A percentile compares a stretch with the other conserved stretches of the same genome.
phyloP scores from a whole-genome alignment of 2,329 filamentous ascomycete genomes.

The Fusarium pseudograminearum region DNA sequence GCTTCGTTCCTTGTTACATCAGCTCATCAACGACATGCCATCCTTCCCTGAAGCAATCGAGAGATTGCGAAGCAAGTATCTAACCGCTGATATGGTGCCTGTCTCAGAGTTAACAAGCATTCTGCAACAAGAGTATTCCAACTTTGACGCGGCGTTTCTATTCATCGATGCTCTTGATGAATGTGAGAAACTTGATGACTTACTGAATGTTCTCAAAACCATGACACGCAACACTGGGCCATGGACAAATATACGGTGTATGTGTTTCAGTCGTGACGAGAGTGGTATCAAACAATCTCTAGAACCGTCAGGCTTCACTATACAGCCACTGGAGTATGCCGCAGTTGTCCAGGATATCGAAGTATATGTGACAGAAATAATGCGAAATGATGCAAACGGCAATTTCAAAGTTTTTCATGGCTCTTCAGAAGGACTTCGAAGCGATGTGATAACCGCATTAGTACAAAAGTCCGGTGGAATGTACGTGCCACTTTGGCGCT shows the following conservation, averaged over 20 bases:
- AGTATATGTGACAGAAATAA: not conserved
- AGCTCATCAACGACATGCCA: not conserved
- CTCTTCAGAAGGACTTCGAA: not conserved
- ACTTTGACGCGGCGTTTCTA: not conserved
- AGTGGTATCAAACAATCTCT: not conserved
- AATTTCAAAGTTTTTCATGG: not conserved
- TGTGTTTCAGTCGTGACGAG: not conserved
- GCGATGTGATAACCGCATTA: not conserved
- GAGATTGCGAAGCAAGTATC: not conserved
- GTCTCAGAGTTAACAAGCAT: not conserved
- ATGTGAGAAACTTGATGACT: not conserved
- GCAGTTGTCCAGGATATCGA: not conserved
- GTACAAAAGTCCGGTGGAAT: not conserved
- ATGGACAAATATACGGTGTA: not conserved
- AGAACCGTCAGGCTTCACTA: not conserved
- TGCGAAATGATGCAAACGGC: not conserved
- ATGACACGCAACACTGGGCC: not conserved
- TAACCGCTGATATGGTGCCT: not conserved
- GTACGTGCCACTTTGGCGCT: not conserved
- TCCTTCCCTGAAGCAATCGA: not conserved
- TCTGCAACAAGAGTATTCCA: not conserved
- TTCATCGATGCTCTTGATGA: not conserved
- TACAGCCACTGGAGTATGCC: not conserved
- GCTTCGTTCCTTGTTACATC: not conserved
- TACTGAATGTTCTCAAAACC: not conserved